Conservation (phyloP, 2,329 filamentous ascomycete genomes). For the Aspergillus sp. region DNA sequence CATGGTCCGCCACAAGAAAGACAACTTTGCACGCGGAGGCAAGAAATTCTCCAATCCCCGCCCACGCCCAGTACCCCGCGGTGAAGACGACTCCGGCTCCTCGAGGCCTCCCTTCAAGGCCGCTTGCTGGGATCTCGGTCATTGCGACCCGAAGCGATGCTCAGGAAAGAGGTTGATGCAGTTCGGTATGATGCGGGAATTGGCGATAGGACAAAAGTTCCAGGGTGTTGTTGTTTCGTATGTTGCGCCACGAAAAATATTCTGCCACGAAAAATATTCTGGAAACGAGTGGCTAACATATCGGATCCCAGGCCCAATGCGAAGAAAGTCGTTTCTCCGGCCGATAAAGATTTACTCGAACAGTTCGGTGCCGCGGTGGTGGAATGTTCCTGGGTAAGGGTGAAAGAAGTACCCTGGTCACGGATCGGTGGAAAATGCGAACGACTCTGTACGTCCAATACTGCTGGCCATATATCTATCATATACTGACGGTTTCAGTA, state of each 20-base stretch:
- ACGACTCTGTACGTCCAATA: conserved; percentile 60
- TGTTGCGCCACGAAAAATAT: conserved; percentile 25
- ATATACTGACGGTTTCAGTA: conserved; percentile 48
- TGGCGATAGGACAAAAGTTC: conserved; percentile 90
- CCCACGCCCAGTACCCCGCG: conserved; percentile 54
- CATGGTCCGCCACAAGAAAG: conserved; percentile 98
- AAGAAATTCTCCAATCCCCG: conserved; percentile 69
- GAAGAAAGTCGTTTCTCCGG: conserved; percentile 80
- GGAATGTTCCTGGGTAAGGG: conserved; percentile 94
- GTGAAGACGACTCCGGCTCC: conserved; percentile 44
- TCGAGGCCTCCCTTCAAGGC: conserved; percentile 72
- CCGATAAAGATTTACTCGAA: conserved; percentile 79
- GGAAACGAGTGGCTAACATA: not conserved
- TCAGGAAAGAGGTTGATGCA: conserved; percentile 94
- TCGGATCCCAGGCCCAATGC: conserved; percentile 70
- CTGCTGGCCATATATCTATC: too few relatives aligned
- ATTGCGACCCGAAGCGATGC: conserved; percentile 96
- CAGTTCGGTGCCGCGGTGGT: conserved; percentile 93
- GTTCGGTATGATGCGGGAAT: conserved; percentile 88
- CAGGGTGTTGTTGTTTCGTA: conserved; percentile 86
- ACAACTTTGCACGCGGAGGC: conserved; percentile 71
- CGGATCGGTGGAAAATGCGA: conserved; percentile 94
- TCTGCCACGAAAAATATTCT: not conserved
- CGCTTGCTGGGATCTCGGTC: conserved; percentile 95
- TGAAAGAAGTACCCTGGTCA: conserved; percentile 86